Conservation (phyloP, 192 early-diverging fungal species). For the Coemansia sp. region DNA sequence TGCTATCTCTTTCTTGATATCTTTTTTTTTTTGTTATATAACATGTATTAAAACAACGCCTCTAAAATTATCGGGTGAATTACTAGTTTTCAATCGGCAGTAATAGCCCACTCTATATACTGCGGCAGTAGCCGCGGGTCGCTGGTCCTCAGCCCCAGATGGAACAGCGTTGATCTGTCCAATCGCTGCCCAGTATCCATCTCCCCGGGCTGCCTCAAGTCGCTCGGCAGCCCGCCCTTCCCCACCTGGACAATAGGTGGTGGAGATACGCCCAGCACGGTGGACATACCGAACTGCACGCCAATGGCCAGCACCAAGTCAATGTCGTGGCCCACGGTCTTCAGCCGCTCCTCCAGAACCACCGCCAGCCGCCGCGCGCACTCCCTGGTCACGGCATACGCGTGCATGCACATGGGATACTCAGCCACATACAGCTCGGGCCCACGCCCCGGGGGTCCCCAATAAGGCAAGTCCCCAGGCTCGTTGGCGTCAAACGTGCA, state of each 20-base stretch:
- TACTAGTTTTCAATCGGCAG: not conserved
- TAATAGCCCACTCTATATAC: constrained; percentile 13
- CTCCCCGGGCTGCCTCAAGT: constrained; percentile 17
- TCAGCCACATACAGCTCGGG: constrained; percentile 25
- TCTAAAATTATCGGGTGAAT: not conserved
- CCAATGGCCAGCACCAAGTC: constrained; percentile 40
- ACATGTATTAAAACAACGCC: not conserved
- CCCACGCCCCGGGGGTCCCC: not conserved
- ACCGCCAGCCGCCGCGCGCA: constrained; percentile 35
- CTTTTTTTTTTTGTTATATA: constrained; percentile 8
- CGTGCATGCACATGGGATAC: constrained; percentile 50
- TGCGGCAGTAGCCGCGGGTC: constrained; percentile 22
- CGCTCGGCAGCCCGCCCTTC: constrained; percentile 24
- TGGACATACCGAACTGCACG: constrained; percentile 17
- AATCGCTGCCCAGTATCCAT: constrained; percentile 33
- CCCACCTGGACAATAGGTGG: constrained; percentile 42
- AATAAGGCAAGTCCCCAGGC: not conserved
- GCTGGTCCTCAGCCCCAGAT: constrained; percentile 11
- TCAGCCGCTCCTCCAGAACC: constrained; percentile 34
- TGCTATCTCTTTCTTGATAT: constrained; percentile 4
- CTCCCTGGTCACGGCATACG: constrained; percentile 37
- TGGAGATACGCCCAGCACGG: constrained; percentile 31
- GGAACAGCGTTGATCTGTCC: constrained; percentile 21
- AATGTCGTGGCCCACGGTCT: constrained; percentile 24
- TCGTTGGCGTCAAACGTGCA: constrained; percentile 36